Evolutionary conservation across 2,329 filamentous ascomycete genomes (phyloP).

Genomic region (Ploettnerulaceae sp.): DNA sequence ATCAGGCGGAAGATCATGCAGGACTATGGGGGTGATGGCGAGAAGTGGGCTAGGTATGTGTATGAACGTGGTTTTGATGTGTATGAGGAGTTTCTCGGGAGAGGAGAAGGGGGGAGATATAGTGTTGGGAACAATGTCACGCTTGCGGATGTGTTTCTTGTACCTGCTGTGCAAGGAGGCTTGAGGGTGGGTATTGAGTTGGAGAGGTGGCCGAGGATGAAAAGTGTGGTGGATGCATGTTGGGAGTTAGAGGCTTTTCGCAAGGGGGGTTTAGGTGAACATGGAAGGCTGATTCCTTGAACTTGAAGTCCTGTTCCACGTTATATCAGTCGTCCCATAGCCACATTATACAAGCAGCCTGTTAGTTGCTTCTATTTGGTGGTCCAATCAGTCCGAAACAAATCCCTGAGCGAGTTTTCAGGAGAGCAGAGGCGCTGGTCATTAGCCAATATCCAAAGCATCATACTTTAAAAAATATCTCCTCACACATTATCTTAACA

Average conservation of each 20-base stretch:
- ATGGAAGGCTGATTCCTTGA: constrained; percentile 31
- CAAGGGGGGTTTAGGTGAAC: constrained; percentile 47
- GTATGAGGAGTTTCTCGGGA: constrained; percentile 12
- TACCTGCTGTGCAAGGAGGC: constrained; percentile 55
- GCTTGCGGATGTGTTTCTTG: constrained; percentile 53
- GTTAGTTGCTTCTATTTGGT: too few relatives aligned
- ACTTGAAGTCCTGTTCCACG: too few relatives aligned
- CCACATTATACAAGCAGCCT: too few relatives aligned
- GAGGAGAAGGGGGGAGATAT: constrained; percentile 40
- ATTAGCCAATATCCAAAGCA: too few relatives aligned
- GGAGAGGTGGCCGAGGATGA: constrained; percentile 42
- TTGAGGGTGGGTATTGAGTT: constrained; percentile 50
- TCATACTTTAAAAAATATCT: too few relatives aligned
- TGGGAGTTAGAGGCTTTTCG: constrained; percentile 46
- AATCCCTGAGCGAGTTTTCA: too few relatives aligned
- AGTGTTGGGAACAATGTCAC: constrained; percentile 52
- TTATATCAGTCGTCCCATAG: too few relatives aligned
- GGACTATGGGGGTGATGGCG: constrained; percentile 12
- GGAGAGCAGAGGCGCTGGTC: too few relatives aligned
- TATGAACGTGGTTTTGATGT: constrained; percentile 13
- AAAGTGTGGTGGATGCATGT: constrained; percentile 42
- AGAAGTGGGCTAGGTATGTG: constrained; percentile 11
- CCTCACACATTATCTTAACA: too few relatives aligned
- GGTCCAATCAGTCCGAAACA: too few relatives aligned
- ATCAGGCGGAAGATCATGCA: constrained; percentile 9